Evolutionary conservation across 148 eudicot species (phyloP), one percentile per base, ranked within the genome.

Genomic region (Polygonum maritimum): DNA sequence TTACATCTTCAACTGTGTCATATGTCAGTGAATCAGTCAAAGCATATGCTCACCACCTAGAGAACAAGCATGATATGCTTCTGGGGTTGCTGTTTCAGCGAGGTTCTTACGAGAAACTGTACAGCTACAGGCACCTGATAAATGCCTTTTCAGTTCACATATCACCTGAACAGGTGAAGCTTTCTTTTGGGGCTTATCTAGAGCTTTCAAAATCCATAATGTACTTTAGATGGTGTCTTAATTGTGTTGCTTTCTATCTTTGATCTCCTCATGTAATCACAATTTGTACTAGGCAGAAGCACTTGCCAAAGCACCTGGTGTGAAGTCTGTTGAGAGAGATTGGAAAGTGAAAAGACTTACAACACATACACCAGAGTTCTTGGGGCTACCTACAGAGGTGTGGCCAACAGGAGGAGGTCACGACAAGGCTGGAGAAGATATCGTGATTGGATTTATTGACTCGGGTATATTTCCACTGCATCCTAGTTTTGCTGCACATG

Each of bases 331-430:
- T 49, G 90, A 92, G 75, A 87, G 90, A 87, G 99, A 95, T 86
- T 92, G 96, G 96, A 95, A 95, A 78, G 97, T 95, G 77, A 88
- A 79, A 84, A 90, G 84, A 82, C 96, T 92, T 77, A 95, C 99
- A 13, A 95, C 99, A 3, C 99, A 95, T 79, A 95, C 99, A 5
- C 99, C 99, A n/a, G 83, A 92, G 75, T 95, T 95, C 81, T 74
- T 95, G 84, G 99, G 99, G 65, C 94, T 95, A 78, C 99, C 99
- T 47, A 95, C 99, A 51, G 96, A 93, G 78, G 99, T 92, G 45
- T 95, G 99, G 99, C 99, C 97, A 1, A 90, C 96, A 63, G 96
- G 94, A 74, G 99, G 97, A 60, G 99, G 99, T 19, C 89, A 85
- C 70, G 93, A 87, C 49, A 87, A 83, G 78, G 97, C 97, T 11